These are phyloP conservation scores for Leccinum ponderosum DNA, from an alignment of 1,284 basidiomycete genomes.

Conservation along the genomic window DNA sequence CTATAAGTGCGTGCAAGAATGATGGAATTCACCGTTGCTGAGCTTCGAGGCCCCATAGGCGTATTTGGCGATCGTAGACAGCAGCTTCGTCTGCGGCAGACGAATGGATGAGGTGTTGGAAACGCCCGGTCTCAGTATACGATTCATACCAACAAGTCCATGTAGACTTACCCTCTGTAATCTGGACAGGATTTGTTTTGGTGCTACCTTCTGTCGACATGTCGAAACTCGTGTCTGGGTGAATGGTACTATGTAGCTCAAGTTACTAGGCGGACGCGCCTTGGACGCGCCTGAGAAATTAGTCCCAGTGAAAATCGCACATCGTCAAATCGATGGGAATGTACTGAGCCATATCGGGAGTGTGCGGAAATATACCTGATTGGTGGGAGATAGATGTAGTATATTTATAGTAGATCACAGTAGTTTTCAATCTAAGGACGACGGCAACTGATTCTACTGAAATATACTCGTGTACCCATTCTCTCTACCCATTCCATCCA, in stretches of 20 bases:
- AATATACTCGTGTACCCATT: no score
- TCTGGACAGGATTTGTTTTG: constrained; percentile 34
- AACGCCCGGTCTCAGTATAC: constrained; percentile 6
- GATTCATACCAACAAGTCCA: background rate
- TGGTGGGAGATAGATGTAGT: no score
- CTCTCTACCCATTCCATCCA: no score
- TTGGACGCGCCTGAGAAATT: constrained; percentile 33
- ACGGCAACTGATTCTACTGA: no score
- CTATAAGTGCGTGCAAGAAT: background rate
- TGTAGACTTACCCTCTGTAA: constrained; percentile 32
- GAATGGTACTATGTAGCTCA: background rate
- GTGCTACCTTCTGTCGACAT: constrained; percentile 30
- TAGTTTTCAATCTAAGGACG: no score
- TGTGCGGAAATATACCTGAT: no score
- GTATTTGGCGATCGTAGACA: constrained; percentile 95
- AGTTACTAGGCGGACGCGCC: no score
- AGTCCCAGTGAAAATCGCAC: no score
- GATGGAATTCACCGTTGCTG: constrained; percentile 75
- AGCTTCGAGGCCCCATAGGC: constrained; percentile 96
- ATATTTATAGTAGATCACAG: no score
- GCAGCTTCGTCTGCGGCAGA: constrained; percentile 69
- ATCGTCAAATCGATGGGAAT: no score
- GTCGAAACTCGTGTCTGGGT: background rate
- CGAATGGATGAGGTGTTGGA: background rate
- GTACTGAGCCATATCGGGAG: no score